A percentile compares a stretch with the other conserved stretches of the same genome.
These are phyloP conservation scores for Cutaneotrichosporon mucoides DNA, from an alignment of 1,284 basidiomycete genomes.

Conservation along the genomic window DNA sequence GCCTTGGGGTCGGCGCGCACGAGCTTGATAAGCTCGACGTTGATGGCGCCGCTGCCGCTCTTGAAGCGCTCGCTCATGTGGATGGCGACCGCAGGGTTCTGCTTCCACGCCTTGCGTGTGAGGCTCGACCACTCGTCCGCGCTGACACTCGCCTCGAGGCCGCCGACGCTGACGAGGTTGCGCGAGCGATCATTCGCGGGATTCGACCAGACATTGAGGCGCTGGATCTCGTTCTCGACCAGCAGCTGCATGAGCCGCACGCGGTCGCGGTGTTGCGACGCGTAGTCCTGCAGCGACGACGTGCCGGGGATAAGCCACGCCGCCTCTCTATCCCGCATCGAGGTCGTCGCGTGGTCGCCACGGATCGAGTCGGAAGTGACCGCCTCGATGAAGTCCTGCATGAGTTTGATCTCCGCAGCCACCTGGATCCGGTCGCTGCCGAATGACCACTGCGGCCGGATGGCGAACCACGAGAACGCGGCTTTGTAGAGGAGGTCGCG, in stretches of 20 bases:
- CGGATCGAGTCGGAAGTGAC: conserved; percentile 70
- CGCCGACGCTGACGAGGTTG: conserved; percentile 25
- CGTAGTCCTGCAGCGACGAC: conserved; percentile 55
- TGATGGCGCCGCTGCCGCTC: conserved; percentile 52
- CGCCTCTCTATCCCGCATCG: conserved; percentile 56
- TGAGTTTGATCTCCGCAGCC: conserved; percentile 77
- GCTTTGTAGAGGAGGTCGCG: conserved; percentile 72
- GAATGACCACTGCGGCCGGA: conserved; percentile 90
- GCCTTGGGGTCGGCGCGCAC: conserved; percentile 69
- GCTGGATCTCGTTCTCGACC: conserved; percentile 83
- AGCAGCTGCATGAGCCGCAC: conserved; percentile 73
- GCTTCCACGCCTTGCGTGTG: conserved; percentile 73
- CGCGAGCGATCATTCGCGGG: conserved; percentile 67
- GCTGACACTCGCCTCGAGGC: conserved; percentile 37
- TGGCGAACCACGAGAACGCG: conserved; percentile 90
- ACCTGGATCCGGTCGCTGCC: conserved; percentile 88
- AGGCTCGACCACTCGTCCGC: conserved; percentile 63
- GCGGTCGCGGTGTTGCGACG: conserved; percentile 58
- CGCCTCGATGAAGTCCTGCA: conserved; percentile 76
- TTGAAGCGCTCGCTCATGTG: conserved; percentile 85
- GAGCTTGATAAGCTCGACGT: conserved; percentile 68
- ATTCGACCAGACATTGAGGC: conserved; percentile 87
- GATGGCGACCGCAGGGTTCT: conserved; percentile 77
- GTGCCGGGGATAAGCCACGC: conserved; percentile 49
- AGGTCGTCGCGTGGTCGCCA: conserved; percentile 64